Base-by-base conservation (phyloP, 306 rosid species). In the Begonia fuchsioides region DNA sequence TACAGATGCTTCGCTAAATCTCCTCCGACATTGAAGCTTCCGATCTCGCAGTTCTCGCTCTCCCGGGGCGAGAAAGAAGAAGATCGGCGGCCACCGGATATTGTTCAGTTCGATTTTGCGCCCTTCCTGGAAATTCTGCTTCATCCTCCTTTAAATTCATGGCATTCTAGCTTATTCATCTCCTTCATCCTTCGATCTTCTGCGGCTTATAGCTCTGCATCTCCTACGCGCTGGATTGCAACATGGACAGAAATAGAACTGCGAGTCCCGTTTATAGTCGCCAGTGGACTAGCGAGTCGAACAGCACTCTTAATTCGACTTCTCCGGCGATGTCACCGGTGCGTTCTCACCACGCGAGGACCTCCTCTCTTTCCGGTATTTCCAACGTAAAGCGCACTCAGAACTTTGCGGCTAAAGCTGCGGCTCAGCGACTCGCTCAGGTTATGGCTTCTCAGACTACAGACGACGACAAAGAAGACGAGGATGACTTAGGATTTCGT, bases 381-480 rank as follows among this genome's bases (percentile, higher is more conserved):
- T 88, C 96, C 54, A 78, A 62, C 75, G 60, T 88, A 66, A 88
- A 81, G 60, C 77, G 93, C 71, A 78, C 81, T 57, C 96, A 88
- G 71, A 83, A 88, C 71, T 76, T 88, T 54, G 95, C 96, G 8
- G 95, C 94, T 50, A 88, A 80, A 71, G 96, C 96, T 18, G 96
- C 96, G 1, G 93, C 96, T 46, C 93, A 88, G 69, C 88, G 95
- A 49, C 95, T 88, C n/a, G 93, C 96, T 6, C 93, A 83, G 76
- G 96, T 88, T 49, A 88, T 88, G 95, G 95, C 96, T 52, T 88
- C 96, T 15, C 96, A 88, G 76, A 63, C 83, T 41, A 71, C 86
- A 39, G 93, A 19, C 19, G 80, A 69, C 9, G 75, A 64, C 46
- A 62, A 68, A 8, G 88, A 81, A 2, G 94, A 83, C 1, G 83